Evolutionary conservation across 2,329 filamentous ascomycete genomes (phyloP).

Genomic region (Lojkania enalia): DNA sequence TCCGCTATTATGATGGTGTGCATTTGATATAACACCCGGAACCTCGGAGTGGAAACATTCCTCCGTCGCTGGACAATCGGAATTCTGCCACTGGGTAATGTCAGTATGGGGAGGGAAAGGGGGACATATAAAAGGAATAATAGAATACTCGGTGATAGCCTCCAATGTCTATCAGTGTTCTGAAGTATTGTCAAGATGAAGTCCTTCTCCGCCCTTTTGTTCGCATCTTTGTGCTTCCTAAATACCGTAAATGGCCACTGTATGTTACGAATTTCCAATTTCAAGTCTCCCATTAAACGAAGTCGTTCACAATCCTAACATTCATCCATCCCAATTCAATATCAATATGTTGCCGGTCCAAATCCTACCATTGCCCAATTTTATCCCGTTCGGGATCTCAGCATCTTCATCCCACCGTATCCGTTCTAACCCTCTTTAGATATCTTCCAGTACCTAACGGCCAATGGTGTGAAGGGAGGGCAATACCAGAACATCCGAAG

Average conservation of each 20-base stretch:
- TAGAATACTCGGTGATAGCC: neutral
- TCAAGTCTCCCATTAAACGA: neutral
- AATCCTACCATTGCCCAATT: neutral
- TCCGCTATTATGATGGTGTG: slow-evolving; percentile 1
- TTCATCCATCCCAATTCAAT: too few species aligned
- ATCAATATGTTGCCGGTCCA: too few species aligned
- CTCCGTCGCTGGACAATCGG: slow-evolving; percentile 4
- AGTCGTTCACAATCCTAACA: too few species aligned
- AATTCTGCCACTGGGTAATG: slow-evolving; percentile 27
- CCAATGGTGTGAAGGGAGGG: slow-evolving; percentile 25
- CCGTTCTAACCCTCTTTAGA: slow-evolving; percentile 15
- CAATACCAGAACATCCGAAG: slow-evolving; percentile 45
- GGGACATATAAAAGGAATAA: slow-evolving; percentile 14
- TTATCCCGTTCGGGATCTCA: neutral
- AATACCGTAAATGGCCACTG: slow-evolving; percentile 26
- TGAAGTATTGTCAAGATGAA: slow-evolving; percentile 21
- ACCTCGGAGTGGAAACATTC: slow-evolving; percentile 2
- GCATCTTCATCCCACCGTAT: neutral
- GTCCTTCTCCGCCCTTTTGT: slow-evolving; percentile 20
- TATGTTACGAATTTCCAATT: slow-evolving; percentile 11
- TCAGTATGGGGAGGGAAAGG: neutral
- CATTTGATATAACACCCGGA: neutral
- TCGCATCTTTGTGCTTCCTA: slow-evolving; percentile 19
- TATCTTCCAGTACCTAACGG: slow-evolving; percentile 37
- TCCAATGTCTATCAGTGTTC: slow-evolving; percentile 1